Percentiles rank a stretch among this genome's conserved stretches.
Evolutionary conservation across 2,329 filamentous ascomycete species (phyloP).

Genomic region (Fusarium sp.): DNA sequence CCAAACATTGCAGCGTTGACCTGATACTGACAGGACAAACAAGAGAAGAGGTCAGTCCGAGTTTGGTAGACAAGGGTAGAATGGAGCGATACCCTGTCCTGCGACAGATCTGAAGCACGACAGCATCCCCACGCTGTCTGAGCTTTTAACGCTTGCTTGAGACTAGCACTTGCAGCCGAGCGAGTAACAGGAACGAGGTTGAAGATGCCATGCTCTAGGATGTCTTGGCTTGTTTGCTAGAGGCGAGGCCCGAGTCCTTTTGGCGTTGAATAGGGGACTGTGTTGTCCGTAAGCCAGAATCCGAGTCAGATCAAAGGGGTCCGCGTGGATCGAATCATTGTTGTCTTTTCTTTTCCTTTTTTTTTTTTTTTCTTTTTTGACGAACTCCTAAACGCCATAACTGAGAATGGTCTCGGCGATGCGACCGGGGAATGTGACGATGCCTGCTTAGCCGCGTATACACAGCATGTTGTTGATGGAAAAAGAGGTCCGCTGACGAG

Average conservation of each 20-base stretch:
- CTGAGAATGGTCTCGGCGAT: constrained; percentile 19
- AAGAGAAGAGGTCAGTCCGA: constrained; percentile 36
- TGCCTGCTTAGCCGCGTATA: constrained; percentile 24
- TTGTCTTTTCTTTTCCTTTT: background rate
- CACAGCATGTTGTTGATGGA: constrained; percentile 37
- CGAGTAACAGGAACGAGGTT: constrained; percentile 5
- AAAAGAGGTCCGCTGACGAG: constrained; percentile 25
- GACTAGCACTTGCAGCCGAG: constrained; percentile 16
- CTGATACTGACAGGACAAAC: constrained; percentile 29
- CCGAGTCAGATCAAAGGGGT: constrained; percentile 11
- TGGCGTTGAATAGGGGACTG: constrained; percentile 8
- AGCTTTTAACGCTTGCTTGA: constrained; percentile 30
- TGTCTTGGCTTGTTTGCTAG: constrained; percentile 23
- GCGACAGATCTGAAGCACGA: constrained; percentile 62
- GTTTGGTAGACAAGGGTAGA: constrained; percentile 33
- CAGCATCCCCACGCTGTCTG: constrained; percentile 42
- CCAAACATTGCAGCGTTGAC: constrained; percentile 41
- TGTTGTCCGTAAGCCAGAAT: constrained; percentile 1
- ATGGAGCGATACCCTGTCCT: constrained; percentile 52
- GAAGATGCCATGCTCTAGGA: constrained; percentile 37
- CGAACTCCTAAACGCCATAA: constrained; percentile 6
- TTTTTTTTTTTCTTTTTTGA: constrained; percentile 5
- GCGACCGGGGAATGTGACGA: constrained; percentile 11
- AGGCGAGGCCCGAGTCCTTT: constrained; percentile 7
- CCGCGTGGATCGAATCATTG: background rate